Evolutionary conservation across 805 yeast genomes (phyloP).

Genomic region (Cyberlindnera suaveolens): DNA sequence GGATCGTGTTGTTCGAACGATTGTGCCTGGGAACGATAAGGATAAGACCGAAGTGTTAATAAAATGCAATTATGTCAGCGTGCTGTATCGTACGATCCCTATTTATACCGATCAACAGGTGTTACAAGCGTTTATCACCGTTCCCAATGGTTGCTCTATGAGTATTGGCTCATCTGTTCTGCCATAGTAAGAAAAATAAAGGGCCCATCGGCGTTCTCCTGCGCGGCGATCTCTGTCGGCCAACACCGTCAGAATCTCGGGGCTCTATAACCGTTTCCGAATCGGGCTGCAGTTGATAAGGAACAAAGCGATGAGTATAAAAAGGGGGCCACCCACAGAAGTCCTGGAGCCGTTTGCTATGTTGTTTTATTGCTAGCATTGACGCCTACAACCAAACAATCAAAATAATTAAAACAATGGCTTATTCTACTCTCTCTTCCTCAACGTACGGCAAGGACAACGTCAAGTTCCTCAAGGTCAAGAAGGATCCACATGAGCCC

Average conservation of each 20-base stretch:
- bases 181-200: constrained; percentile 19
- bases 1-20: too few species aligned
- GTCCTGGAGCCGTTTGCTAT: too few species aligned
- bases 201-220: constrained; percentile 2
- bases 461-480: constrained; percentile 87
- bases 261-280: neutral
- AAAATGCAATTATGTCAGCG: neutral
- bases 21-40: too few species aligned
- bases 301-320: neutral
- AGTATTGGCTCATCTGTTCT: neutral
- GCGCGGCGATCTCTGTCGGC: neutral
- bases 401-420: constrained; percentile 3
- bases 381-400: too few species aligned
- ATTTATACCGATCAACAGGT: too few species aligned
- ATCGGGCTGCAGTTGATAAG: neutral
- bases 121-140: too few species aligned
- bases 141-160: too few species aligned
- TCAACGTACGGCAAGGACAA: constrained; percentile 89
- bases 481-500: constrained; percentile 68
- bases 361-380: too few species aligned
- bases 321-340: too few species aligned
- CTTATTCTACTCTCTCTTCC: constrained; percentile 26
- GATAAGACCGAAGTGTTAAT: too few species aligned
- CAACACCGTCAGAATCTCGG: neutral
- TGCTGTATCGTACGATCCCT: neutral